phyloP scores from a whole-genome alignment of 805 yeast genomes.

The Kurtzmaniella cleridarum region DNA sequence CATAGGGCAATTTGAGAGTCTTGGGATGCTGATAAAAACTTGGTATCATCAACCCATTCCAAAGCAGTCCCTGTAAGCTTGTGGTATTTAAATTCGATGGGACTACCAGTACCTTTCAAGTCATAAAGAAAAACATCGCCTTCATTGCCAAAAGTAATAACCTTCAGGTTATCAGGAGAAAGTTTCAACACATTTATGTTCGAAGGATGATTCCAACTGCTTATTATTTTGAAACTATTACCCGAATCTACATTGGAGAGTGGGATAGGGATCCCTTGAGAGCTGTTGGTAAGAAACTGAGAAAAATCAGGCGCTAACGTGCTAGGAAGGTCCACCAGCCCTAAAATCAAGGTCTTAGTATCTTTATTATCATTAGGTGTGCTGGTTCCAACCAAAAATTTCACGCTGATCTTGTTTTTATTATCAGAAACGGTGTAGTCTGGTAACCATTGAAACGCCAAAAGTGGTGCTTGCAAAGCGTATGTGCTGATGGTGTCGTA shows the following conservation, averaged over 20 bases:
- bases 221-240: constrained; percentile 32
- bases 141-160: constrained; percentile 51
- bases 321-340: constrained; percentile 43
- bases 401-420: constrained; percentile 26
- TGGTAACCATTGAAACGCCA: constrained; percentile 67
- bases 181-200: constrained; percentile 61
- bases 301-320: constrained; percentile 38
- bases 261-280: constrained; percentile 19
- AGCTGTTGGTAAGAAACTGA: constrained; percentile 16
- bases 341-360: constrained; percentile 32
- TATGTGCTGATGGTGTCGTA: constrained; percentile 70
- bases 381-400: constrained; percentile 46
- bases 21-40: constrained; percentile 58
- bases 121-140: constrained; percentile 48
- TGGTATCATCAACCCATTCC: constrained; percentile 53
- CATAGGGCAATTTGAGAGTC: constrained; percentile 68
- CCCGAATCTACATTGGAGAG: constrained; percentile 2
- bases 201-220: constrained; percentile 57
- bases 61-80: constrained; percentile 63
- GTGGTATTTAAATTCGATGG: constrained; percentile 44
- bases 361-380: constrained; percentile 37
- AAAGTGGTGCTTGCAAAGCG: constrained; percentile 64
- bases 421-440: constrained; percentile 26
- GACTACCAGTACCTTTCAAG: constrained; percentile 6
- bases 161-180: constrained; percentile 42